These are phyloP conservation scores for Neophaeococcomyces aloes DNA, from an alignment of 2,329 filamentous ascomycete genomes.

Conservation along the genomic window DNA sequence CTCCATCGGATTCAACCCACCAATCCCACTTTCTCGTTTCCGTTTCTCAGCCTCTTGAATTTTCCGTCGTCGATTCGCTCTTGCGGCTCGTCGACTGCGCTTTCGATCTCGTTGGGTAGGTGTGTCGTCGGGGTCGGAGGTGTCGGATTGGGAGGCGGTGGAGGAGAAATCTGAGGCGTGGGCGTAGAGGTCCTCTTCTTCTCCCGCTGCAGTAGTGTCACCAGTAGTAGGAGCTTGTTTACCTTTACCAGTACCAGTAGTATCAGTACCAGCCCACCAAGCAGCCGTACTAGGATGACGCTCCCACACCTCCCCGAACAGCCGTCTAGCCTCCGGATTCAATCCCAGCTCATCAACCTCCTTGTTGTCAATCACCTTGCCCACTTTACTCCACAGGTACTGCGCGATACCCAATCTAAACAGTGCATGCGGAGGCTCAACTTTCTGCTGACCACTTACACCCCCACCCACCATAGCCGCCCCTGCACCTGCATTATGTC, in stretches of 20 bases:
- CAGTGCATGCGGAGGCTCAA: constrained; percentile 5
- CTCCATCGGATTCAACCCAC: constrained; percentile 5
- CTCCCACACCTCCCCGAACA: constrained; percentile 5
- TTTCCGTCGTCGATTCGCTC: not conserved
- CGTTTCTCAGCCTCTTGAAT: not conserved
- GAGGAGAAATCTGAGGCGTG: too few species aligned
- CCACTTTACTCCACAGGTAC: constrained; percentile 1
- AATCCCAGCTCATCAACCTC: constrained; percentile 6
- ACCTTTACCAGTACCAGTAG: not conserved
- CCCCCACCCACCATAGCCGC: too few species aligned
- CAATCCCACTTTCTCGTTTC: not conserved
- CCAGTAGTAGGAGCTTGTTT: too few species aligned
- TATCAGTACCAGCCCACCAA: not conserved
- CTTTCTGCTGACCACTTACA: not conserved
- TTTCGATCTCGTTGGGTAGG: not conserved
- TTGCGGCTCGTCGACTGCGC: not conserved
- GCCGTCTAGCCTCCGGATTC: constrained; percentile 5
- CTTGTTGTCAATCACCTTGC: constrained; percentile 4
- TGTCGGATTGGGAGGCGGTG: too few species aligned
- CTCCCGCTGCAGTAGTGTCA: too few species aligned
- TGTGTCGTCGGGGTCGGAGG: too few species aligned
- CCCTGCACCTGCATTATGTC: not conserved
- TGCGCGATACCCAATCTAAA: constrained; percentile 6
- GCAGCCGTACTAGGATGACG: not conserved
- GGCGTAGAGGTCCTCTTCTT: too few species aligned